Base-by-base conservation (phyloP, 257 asterid species). In the Eucommia ulmoides region DNA sequence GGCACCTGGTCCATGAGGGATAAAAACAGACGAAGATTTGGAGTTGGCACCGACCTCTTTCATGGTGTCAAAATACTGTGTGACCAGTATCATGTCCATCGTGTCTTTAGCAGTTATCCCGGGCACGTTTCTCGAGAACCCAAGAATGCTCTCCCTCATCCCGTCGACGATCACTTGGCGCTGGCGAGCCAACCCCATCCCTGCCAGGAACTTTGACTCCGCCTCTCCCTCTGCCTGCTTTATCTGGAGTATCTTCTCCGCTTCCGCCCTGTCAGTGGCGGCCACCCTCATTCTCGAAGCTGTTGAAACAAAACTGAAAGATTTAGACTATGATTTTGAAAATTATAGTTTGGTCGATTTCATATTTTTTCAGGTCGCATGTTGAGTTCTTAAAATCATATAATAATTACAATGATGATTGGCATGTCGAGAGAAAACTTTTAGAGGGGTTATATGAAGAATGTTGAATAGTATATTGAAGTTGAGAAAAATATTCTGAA, bases 211-310 rank as follows among this genome's bases (percentile, higher is more conserved):
- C 42, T 29, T 62, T 0, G 69, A 20, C 20, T 67, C 65, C 7
- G 69, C 69, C 23, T 67, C 69, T 14, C 58, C 74, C 17, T 67
- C 74, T 17, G 74, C 74, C 20, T 20, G 45, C 55, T 57, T 67
- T 48, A 62, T 67, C 58, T 67, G 69, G 33, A 56, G 23, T 25
- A 53, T 42, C 52, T 62, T 62, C 58, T 67, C 69, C 24, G 69
- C 69, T 44, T 49, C 69, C 19, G 68, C 68, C n/a, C 22, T 66
- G 23, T 61, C 69, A 23, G 11, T 55, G 29, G 58, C 63, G 29
- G 64, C 69, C 42, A 17, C 59, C 45, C 69, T 51, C 33, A 56
- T 14, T 64, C 64, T 64, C 23, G 64, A 56, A 46, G 69, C 64
- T 56, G 24, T n/a, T n/a, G 41, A 12, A 20, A 23, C 33, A 48